phyloP scores from a whole-genome alignment of 768 basidiomycete species.

The Termitomyces bulborhizus region DNA sequence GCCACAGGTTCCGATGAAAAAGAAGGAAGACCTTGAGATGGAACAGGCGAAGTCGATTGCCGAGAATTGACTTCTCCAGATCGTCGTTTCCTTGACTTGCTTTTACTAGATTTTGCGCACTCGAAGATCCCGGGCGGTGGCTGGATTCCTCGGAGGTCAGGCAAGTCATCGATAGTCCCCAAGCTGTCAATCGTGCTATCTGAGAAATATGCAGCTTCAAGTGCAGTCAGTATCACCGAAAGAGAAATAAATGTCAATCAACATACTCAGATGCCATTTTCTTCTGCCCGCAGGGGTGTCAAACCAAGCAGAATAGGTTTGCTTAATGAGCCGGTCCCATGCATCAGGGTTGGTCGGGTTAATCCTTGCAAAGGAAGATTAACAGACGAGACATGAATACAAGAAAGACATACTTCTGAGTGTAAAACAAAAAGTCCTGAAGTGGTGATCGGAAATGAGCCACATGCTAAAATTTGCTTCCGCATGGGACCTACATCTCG shows the following conservation, averaged over 20 bases:
- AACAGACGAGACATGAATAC: slow-evolving; percentile 17
- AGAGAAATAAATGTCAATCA: slow-evolving; percentile 1
- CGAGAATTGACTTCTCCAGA: slow-evolving; percentile 26
- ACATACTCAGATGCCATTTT: slow-evolving; percentile 82
- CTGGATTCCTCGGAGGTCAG: slow-evolving; percentile 47
- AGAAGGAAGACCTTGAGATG: not conserved
- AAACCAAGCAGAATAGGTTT: slow-evolving; percentile 80
- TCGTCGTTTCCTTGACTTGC: slow-evolving; percentile 41
- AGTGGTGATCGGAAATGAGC: slow-evolving; percentile 13
- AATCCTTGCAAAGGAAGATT: slow-evolving; percentile 9
- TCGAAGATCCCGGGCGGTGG: slow-evolving; percentile 66
- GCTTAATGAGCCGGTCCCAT: slow-evolving; percentile 72
- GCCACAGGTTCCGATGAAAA: slow-evolving; percentile 26
- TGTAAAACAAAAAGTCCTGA: slow-evolving; percentile 83
- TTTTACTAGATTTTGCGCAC: slow-evolving; percentile 57
- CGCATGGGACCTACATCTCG: slow-evolving; percentile 53
- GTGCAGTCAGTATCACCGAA: slow-evolving; percentile 7
- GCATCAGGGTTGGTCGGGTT: slow-evolving; percentile 34
- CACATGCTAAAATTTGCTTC: slow-evolving; percentile 3
- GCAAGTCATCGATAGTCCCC: slow-evolving; percentile 64
- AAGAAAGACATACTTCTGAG: slow-evolving; percentile 58
- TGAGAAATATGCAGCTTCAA: slow-evolving; percentile 75
- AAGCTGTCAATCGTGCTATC: slow-evolving; percentile 68
- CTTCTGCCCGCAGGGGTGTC: slow-evolving; percentile 55
- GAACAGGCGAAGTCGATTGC: not conserved